Percentiles rank a stretch among this genome's conserved stretches.
Evolutionary conservation across 2,329 filamentous ascomycete species (phyloP).

Genomic region (Colletotrichum destructivum): DNA sequence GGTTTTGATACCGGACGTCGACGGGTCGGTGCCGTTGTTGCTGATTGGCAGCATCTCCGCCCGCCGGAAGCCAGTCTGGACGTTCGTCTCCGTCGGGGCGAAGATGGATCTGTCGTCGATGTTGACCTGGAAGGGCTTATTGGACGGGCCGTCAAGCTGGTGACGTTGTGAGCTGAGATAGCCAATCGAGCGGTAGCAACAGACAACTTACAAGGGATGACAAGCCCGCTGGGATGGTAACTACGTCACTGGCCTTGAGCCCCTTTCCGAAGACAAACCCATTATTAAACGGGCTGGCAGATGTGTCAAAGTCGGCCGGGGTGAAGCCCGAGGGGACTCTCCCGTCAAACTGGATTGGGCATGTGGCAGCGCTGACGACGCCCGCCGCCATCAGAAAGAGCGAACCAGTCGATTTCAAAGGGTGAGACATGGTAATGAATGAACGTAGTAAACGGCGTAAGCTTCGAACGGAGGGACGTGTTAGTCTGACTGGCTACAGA

Average conservation of each 20-base stretch:
- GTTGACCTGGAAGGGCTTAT: slow-evolving; percentile 66
- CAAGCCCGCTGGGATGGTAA: slow-evolving; percentile 60
- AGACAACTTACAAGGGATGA: slow-evolving; percentile 46
- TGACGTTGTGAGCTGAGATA: slow-evolving; percentile 21
- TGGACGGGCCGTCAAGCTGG: slow-evolving; percentile 60
- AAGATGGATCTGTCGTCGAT: slow-evolving; percentile 74
- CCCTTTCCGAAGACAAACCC: slow-evolving; percentile 67
- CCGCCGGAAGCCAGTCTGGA: slow-evolving; percentile 73
- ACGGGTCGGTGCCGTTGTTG: slow-evolving; percentile 65
- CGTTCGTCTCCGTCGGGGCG: slow-evolving; percentile 59
- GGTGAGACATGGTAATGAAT: not conserved
- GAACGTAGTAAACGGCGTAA: not conserved
- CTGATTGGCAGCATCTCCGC: slow-evolving; percentile 68
- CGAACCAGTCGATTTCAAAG: not conserved
- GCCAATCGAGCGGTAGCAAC: rapidly evolving
- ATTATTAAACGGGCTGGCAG: slow-evolving; percentile 63
- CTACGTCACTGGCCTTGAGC: slow-evolving; percentile 64
- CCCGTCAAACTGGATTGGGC: slow-evolving; percentile 61
- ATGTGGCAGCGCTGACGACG: slow-evolving; percentile 43
- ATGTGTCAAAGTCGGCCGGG: slow-evolving; percentile 57
- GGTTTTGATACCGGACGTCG: slow-evolving; percentile 70
- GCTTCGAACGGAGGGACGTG: not conserved
- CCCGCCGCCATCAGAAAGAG: slow-evolving; percentile 5
- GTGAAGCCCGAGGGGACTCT: slow-evolving; percentile 57
- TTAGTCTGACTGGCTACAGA: too few species aligned